phyloP scores from a whole-genome alignment of 2,329 filamentous ascomycete genomes.

The Cryphonectria nitschkei region DNA sequence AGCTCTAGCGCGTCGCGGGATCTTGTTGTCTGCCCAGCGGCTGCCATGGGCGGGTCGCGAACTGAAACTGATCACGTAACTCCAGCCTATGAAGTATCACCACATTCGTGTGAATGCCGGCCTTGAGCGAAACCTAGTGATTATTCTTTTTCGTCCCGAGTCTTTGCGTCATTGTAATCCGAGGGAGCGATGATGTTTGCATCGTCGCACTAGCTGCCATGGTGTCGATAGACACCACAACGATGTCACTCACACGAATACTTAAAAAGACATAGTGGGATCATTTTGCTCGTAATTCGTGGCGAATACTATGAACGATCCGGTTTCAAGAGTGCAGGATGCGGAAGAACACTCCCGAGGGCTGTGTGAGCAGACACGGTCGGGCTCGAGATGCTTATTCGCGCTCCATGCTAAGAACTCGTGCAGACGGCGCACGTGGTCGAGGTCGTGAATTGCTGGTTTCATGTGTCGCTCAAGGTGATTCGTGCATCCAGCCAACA shows the following conservation, averaged over 20 bases:
- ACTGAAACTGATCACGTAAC: not conserved
- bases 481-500: not conserved
- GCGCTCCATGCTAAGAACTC: not conserved
- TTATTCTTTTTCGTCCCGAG: not conserved
- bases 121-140: not conserved
- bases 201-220: not conserved
- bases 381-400: not conserved
- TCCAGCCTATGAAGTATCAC: not conserved
- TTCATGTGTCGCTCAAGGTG: conserved; percentile 1
- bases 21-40: not conserved
- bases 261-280: not conserved
- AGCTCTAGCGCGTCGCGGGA: not conserved
- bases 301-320: conserved; percentile 1
- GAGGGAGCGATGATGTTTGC: not conserved
- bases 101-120: not conserved
- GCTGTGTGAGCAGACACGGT: not conserved
- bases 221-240: not conserved
- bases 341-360: conserved; percentile 14
- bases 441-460: not conserved
- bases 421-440: not conserved
- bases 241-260: not conserved
- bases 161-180: not conserved
- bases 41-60: not conserved
- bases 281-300: not conserved
- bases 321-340: conserved; percentile 11